Base-by-base conservation (phyloP, 1,284 basidiomycete genomes). In the Phellinidium pouzarii region DNA sequence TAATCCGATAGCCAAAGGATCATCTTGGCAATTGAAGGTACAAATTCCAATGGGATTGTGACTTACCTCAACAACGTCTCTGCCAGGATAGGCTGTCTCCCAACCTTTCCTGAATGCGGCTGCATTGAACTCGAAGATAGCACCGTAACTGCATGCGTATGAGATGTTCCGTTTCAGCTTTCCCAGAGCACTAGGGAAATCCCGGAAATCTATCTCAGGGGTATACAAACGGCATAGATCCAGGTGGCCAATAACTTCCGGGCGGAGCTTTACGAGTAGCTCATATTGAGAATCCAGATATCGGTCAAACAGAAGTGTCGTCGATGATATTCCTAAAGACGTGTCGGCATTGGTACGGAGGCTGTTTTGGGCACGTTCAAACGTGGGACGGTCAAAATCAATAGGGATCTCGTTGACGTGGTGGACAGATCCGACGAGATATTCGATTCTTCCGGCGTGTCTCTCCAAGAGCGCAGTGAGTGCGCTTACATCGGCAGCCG, bases 51-150 rank as follows among this genome's bases (percentile, higher is more conserved):
- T 2, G 29, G 29, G 14, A 14, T 8, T n/a, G 9, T 20, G 27
- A 71, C 79, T 65, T 62, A 88, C 93, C 69, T 83, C 62, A 8
- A 91, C 68, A 9, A 96, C 76, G 54, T 95, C 91, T 49, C 68
- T 65, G 2, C 78, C 88, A 0, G 95, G 96, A 68, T 96, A 98
- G 3, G 87, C 79, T 5, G 83, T 80, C 19, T 69, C 63, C 95
- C 96, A 99, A 1, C 87, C 84, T 66, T 99, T 99, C 58, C 93
- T 72, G 61, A 98, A 84, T 3, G 94, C 91, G 4, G 96, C 91
- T 9, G 92, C 87, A 64, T 96, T 98, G 50, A 91, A 73, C 68
- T 99, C 95, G 64, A 99, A 97, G 53, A 97, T 67, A 3, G 91
- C 94, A 0, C 94, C 95, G 66, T 98, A 97, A 17, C 64, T 70